Evolutionary conservation across 2,329 filamentous ascomycete genomes (phyloP), one percentile per base, ranked within the genome.

Genomic region (Paecilomyces formosus): DNA sequence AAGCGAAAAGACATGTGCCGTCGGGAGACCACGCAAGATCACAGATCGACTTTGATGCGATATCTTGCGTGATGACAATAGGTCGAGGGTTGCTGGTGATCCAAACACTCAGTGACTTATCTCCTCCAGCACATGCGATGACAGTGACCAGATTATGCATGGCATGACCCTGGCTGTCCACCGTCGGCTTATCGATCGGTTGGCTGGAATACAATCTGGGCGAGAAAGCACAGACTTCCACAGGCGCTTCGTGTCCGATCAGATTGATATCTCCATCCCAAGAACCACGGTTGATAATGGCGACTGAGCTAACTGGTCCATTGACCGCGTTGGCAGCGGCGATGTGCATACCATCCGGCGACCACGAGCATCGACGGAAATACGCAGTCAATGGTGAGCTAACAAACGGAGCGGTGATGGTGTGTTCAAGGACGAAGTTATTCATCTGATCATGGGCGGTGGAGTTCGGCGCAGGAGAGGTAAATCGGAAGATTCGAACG

Each of bases 191-290:
- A 70, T 77, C 74, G 22, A 75, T 74, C 9, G 88, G 89, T 54
- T 91, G 85, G 56, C 84, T 82, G 13, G 86, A 87, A 69, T 97
- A 99, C 22, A 99, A 78, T 62, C 94, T 83, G 0, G 95, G 95
- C 1, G 94, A 97, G 72, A 99, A 99, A 64, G 94, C 90, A 79
- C 93, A 97, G 2, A 99, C 94, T 76, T 99, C 94, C 0, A 95
- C 94, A 0, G 94, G 94, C 0, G 90, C 93, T 79, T 99, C 94
- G 71, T 99, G 94, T 8, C 94, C 94, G 61, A 99, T 97, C 60
- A 99, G 76, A 72, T 96, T 97, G 76, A 97, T 97, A 69, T 99
- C 92, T 63, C 91, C 92, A 68, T 96, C 92, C 94, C 95, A 99
- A 39, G 85, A 85, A 18, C 90, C 88, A 65, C 94, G 88, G 70